Percentiles rank a stretch among this genome's conserved stretches.
These are phyloP conservation scores for Malassezia restricta DNA, from an alignment of 1,284 basidiomycete genomes.

Conservation along the genomic window DNA sequence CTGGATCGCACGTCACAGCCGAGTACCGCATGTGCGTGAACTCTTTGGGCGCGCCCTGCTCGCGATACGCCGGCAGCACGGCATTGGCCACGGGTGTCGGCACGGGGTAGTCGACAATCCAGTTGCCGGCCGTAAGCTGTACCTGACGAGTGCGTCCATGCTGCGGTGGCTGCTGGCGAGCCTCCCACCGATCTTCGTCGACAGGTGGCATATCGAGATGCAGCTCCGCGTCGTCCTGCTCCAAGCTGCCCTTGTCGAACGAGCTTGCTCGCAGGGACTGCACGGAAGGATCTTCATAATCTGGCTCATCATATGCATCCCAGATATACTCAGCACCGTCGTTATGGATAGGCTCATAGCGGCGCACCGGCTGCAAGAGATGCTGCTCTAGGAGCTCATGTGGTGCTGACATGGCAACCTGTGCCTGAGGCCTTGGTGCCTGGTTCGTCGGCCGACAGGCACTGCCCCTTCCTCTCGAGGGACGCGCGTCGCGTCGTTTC, in stretches of 20 bases:
- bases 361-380: background rate
- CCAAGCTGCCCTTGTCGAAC: background rate
- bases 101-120: conserved; percentile 53
- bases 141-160: conserved; percentile 58
- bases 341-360: too few species aligned
- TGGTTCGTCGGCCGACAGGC: too few species aligned
- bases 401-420: background rate
- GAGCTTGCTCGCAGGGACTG: background rate
- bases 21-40: conserved; percentile 75
- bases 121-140: conserved; percentile 62
- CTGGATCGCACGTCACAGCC: conserved; percentile 80
- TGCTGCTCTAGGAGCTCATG: background rate
- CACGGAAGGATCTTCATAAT: background rate
- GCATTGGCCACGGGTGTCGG: conserved; percentile 74
- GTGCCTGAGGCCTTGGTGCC: too few species aligned
- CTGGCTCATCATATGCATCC: too few species aligned
- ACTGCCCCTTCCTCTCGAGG: too few species aligned
- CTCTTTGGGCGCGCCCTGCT: conserved; percentile 50
- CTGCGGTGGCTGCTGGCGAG: conserved; percentile 45
- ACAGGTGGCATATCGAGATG: background rate
- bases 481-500: too few species aligned
- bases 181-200: conserved; percentile 27
- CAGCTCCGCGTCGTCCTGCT: background rate
- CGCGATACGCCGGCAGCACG: conserved; percentile 64
- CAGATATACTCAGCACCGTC: too few species aligned